Conservation (phyloP, 352 stramenopile genomes). For the Thraustotheca clavata region DNA sequence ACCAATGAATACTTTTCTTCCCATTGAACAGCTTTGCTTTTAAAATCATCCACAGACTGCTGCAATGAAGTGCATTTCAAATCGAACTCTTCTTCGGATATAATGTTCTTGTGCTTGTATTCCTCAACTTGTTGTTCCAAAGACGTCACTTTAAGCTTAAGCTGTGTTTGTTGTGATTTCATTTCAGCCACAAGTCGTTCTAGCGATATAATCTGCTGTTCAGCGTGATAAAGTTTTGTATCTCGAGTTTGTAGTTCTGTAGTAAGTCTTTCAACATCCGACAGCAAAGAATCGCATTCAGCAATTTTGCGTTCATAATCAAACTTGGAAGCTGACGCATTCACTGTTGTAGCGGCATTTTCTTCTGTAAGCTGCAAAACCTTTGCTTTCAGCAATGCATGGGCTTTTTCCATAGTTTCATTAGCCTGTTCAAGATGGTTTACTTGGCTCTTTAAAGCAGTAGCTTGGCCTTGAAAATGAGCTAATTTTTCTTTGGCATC, state of each 20-base stretch:
- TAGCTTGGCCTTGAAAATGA: conserved; percentile 40
- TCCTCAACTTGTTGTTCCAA: not conserved
- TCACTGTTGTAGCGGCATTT: conserved; percentile 41
- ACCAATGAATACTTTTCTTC: no score
- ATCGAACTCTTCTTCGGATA: no score
- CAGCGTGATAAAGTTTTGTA: not conserved
- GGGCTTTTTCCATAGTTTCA: conserved; percentile 29
- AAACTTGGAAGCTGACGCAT: conserved; percentile 28
- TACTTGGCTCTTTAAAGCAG: conserved; percentile 43
- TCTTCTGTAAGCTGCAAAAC: conserved; percentile 57
- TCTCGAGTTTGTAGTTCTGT: conserved; percentile 21
- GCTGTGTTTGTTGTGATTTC: not conserved
- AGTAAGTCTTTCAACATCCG: conserved; percentile 35
- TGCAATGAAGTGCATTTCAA: no score
- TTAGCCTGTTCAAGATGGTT: conserved; percentile 33
- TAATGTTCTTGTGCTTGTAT: not conserved
- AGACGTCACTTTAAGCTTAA: not conserved
- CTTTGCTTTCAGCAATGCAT: conserved; percentile 35
- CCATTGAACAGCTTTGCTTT: no score
- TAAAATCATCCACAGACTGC: no score
- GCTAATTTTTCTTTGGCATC: conserved; percentile 32
- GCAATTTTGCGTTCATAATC: conserved; percentile 30
- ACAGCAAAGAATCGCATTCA: conserved; percentile 33
- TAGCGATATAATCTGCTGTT: not conserved
- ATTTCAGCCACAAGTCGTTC: not conserved